Conservation (phyloP, 1,284 basidiomycete genomes). For the Sporisorium graminicola region DNA sequence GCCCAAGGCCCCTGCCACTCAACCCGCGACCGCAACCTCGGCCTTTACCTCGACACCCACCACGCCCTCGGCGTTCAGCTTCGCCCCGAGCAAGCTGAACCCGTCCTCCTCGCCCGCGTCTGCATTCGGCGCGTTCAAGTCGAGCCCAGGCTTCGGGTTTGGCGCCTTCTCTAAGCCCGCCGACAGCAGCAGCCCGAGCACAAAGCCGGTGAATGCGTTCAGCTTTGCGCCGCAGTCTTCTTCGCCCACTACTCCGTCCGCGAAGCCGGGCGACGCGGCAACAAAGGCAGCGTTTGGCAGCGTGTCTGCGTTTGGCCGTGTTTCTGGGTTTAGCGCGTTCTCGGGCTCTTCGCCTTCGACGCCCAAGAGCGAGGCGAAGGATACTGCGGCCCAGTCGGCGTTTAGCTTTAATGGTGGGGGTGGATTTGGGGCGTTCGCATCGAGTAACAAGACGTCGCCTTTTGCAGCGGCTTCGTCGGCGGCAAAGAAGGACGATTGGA, state of each 20-base stretch:
- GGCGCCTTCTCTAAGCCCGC: conserved; percentile 33
- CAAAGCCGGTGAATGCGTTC: conserved; percentile 22
- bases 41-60: conserved; percentile 4
- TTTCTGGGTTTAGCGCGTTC: conserved; percentile 3
- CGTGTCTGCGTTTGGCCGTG: conserved; percentile 9
- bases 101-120: conserved; percentile 23
- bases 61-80: conserved; percentile 27
- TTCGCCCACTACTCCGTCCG: background rate
- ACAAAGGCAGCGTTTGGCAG: conserved; percentile 14
- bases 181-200: background rate
- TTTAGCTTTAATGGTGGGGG: conserved; percentile 14
- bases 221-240: conserved; percentile 29
- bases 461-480: conserved; percentile 19
- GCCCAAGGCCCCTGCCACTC: conserved; percentile 12
- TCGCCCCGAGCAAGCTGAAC: conserved; percentile 35
- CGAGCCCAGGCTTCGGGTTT: conserved; percentile 31
- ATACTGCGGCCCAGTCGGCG: conserved; percentile 17
- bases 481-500: conserved; percentile 7
- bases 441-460: conserved; percentile 17
- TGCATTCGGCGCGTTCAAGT: conserved; percentile 36
- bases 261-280: background rate
- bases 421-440: conserved; percentile 30
- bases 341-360: background rate
- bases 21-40: background rate
- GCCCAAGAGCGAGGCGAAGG: background rate